phyloP scores from a whole-genome alignment of 129 eudicot species.

The Chrysanthemum makinoi region DNA sequence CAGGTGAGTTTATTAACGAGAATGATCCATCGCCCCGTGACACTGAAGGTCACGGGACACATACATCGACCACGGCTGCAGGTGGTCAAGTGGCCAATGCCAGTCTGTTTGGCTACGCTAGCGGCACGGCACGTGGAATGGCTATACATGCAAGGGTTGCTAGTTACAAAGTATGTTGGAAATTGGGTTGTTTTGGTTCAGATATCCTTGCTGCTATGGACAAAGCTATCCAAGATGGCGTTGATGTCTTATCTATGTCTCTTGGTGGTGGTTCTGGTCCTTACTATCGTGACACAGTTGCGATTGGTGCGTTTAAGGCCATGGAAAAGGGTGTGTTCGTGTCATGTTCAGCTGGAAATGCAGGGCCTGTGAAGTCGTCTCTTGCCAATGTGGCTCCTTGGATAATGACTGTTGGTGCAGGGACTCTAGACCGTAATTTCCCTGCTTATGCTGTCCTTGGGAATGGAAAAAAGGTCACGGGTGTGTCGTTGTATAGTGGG shows the following conservation, averaged over 20 bases:
- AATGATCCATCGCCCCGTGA: constrained; percentile 45
- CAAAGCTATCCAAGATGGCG: constrained; percentile 59
- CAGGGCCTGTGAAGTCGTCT: constrained; percentile 50
- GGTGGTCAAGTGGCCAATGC: constrained; percentile 43
- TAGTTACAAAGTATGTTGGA: constrained; percentile 62
- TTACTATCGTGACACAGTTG: constrained; percentile 46
- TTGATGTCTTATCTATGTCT: constrained; percentile 59
- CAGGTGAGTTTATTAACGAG: constrained; percentile 8
- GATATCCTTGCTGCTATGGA: constrained; percentile 75
- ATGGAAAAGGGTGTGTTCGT: constrained; percentile 47
- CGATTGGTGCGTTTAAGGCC: constrained; percentile 65
- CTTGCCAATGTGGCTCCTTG: constrained; percentile 71
- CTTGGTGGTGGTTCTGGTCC: constrained; percentile 50
- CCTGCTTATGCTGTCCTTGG: constrained; percentile 50
- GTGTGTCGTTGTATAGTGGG: constrained; percentile 54
- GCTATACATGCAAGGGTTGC: constrained; percentile 59
- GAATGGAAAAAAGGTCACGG: constrained; percentile 35
- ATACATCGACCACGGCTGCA: constrained; percentile 65
- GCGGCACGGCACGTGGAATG: constrained; percentile 63
- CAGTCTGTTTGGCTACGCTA: constrained; percentile 50
- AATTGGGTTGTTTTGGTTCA: constrained; percentile 52
- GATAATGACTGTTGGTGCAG: constrained; percentile 80
- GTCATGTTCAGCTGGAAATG: constrained; percentile 64
- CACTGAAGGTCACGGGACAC: constrained; percentile 76
- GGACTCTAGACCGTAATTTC: constrained; percentile 57